Evolutionary conservation across 179 eudicot species (phyloP).

Genomic region (Nepenthes alata): DNA sequence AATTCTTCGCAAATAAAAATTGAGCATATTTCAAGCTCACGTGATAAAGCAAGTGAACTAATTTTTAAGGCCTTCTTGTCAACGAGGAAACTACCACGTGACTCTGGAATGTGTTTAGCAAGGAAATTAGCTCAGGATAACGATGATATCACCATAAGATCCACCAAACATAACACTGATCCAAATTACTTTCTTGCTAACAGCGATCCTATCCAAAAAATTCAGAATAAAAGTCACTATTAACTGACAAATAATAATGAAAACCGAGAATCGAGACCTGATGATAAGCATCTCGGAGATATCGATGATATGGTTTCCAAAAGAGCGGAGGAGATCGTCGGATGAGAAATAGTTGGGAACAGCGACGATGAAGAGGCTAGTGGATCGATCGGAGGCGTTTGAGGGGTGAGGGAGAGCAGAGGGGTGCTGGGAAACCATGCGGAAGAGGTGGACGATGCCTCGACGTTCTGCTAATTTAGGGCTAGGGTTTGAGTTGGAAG

Average conservation of each 20-base stretch:
- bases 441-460: constrained; percentile 58
- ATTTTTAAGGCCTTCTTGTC: too few species aligned
- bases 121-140: too few species aligned
- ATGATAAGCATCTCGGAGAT: constrained; percentile 20
- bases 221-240: too few species aligned
- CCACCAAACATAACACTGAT: not conserved
- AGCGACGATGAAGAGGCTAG: constrained; percentile 50
- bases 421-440: constrained; percentile 21
- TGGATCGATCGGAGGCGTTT: constrained; percentile 18
- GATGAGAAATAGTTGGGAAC: constrained; percentile 64
- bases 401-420: constrained; percentile 15
- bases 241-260: not conserved
- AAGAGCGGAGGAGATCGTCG: constrained; percentile 49
- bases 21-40: too few species aligned
- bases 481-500: constrained; percentile 15
- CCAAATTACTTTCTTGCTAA: too few species aligned
- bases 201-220: too few species aligned
- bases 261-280: constrained; percentile 15
- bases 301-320: constrained; percentile 23
- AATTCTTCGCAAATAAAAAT: too few species aligned
- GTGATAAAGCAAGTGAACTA: too few species aligned
- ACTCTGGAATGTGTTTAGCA: too few species aligned
- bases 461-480: constrained; percentile 35
- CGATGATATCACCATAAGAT: too few species aligned
- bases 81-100: too few species aligned